A percentile compares a stretch with the other conserved stretches of the same genome.
Conservation (phyloP, 1,284 basidiomycete genomes). For the Retiboletus flavoniger region DNA sequence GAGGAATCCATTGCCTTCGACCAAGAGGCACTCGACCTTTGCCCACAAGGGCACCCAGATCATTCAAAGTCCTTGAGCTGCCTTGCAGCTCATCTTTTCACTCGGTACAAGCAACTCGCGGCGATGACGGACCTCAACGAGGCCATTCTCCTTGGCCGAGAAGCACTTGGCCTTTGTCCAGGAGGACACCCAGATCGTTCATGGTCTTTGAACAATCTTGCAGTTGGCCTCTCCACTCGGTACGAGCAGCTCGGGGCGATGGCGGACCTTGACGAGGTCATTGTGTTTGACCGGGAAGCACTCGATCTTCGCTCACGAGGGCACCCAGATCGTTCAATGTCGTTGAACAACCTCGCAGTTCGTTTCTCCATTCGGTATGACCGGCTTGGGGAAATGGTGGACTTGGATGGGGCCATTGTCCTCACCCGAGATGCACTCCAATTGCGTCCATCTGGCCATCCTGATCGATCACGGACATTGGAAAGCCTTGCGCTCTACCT, state of each 20-base stretch:
- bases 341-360: neutral
- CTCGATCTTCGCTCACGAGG: neutral
- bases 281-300: neutral
- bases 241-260: neutral
- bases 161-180: no score
- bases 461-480: no score
- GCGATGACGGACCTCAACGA: no score
- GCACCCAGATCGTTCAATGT: neutral
- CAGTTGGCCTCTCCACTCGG: neutral
- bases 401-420: constrained; percentile 4
- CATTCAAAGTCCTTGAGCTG: neutral
- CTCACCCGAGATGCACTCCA: neutral
- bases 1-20: neutral
- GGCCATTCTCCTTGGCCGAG: no score
- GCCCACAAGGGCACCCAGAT: no score
- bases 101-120: no score
- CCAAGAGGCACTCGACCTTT: no score
- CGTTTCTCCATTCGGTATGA: neutral
- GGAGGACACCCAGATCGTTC: no score
- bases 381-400: neutral
- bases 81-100: neutral
- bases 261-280: neutral
- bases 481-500: neutral
- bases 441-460: neutral
- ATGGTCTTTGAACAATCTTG: neutral